Base-by-base conservation (phyloP, 169 alveolate genomes). In the Plasmodium gonderi region DNA sequence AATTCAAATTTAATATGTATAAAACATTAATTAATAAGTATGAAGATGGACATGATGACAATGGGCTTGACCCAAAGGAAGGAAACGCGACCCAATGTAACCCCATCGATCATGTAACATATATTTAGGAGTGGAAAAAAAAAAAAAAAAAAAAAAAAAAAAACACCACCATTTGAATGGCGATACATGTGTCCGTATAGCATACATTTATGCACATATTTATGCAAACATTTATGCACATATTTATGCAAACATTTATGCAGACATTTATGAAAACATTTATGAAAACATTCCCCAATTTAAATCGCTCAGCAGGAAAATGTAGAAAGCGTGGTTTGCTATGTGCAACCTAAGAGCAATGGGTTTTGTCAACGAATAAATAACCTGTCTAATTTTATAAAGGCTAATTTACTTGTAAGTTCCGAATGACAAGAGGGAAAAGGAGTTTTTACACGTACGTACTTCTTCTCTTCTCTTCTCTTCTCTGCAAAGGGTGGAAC, bases 351-450 rank as follows among this genome's bases (percentile, higher is more conserved):
- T 11, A 72, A 74, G 26, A 51, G 23, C 5, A 85, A 72, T 36
- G 92, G 92, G 23, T 85, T 85, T 76, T 85, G 92, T 31, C 92
- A 85, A 17, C 7, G 92, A 49, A 85, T 85, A 26, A 85, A 85
- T 38, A 85, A 23, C 20, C 64, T 85, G 3, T 76, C 83, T 3
- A 85, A 85, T 40, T 85, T 85, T 54, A 49, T 85, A 40, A 74
- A 51, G 45, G 92, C 92, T 17, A 85, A 85, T 31, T 49, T 85
- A 65, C 45, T 85, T 44, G 92, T 85, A 74, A 23, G 80, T 2
- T 20, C 0, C 20, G 60, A 14, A 31, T 17, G 44, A 9, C 26
- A 40, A 40, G 36, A 72, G 44, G 23, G n/a, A 29, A 40, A 11
- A 76, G 67, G 33, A 49, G 9, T 23, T 12, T 23, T 0, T 23